A percentile compares a stretch with the other conserved stretches of the same genome.
Evolutionary conservation across 2,329 filamentous ascomycete species (phyloP).

Genomic region (Pseudonectria foliicola): DNA sequence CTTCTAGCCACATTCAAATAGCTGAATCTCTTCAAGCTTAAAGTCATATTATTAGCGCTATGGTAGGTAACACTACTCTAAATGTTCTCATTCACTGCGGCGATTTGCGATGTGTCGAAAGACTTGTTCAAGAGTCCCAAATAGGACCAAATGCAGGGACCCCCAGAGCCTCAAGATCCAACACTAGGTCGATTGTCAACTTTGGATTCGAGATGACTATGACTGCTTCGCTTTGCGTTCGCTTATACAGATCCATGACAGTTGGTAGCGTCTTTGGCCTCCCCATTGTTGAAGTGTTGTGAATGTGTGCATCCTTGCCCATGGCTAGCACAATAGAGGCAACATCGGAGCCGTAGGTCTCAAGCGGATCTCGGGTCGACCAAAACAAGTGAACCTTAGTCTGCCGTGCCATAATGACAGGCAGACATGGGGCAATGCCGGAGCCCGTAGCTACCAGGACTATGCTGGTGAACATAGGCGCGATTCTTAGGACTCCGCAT

Average conservation of each 20-base stretch:
- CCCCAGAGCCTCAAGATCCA: slow-evolving; percentile 54
- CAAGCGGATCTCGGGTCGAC: slow-evolving; percentile 51
- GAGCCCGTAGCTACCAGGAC: slow-evolving; percentile 62
- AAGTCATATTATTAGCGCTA: too few species aligned
- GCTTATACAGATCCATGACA: slow-evolving; percentile 41
- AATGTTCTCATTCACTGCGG: too few species aligned
- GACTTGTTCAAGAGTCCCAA: slow-evolving; percentile 41
- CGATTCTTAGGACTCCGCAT: slow-evolving; percentile 56
- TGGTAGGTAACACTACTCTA: too few species aligned
- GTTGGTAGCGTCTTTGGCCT: slow-evolving; percentile 42
- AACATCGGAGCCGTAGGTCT: slow-evolving; percentile 51
- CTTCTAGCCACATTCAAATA: too few species aligned
- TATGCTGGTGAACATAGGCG: slow-evolving; percentile 53
- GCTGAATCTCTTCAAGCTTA: too few species aligned
- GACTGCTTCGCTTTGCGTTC: slow-evolving; percentile 56
- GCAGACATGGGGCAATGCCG: slow-evolving; percentile 59
- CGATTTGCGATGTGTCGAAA: background rate
- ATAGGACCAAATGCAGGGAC: slow-evolving; percentile 62
- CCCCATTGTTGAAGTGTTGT: slow-evolving; percentile 52
- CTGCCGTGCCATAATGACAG: slow-evolving; percentile 40
- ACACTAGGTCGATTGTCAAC: slow-evolving; percentile 57
- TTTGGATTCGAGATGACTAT: slow-evolving; percentile 60
- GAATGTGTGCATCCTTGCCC: slow-evolving; percentile 53
- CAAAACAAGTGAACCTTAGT: slow-evolving; percentile 51
- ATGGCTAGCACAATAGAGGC: slow-evolving; percentile 43